Base-by-base conservation (phyloP, 192 early-diverging fungal species). In the Coemansia sp. region DNA sequence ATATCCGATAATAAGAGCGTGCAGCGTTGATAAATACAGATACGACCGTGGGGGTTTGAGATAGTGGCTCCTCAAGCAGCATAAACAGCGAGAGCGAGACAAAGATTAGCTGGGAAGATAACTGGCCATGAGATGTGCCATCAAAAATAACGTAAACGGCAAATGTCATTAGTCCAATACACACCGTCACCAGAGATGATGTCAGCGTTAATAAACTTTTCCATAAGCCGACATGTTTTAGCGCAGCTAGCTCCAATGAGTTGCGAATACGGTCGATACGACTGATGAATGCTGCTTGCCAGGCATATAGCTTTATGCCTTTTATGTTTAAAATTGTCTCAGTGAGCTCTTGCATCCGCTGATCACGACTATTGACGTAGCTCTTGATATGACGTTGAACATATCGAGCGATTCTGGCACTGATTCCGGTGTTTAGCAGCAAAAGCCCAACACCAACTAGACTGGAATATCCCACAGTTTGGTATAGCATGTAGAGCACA, bases 81-180 rank as follows among this genome's bases (percentile, higher is more conserved):
- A 94, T 90, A 80, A 98, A 96, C 19, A 96, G 76, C 0, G 93
- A 82, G 45, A 98, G 79, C 18, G 91, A 86, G 5, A 93, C 92
- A 71, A 96, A 96, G 3, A 90, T 92, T 36, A 89, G 57, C 50
- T 78, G 71, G 19, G 83, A 65, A 1, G 86, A 86, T 26, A 94
- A 65, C 10, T 74, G 73, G 5, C 70, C 70, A 36, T 41, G 64
- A 15, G 64, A 63, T 10, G 84, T 72, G 47, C 77, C 66, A 13
- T 76, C 81, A 16, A 90, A 67, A 6, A 86, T 15, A 11, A 83
- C 81, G 52, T 90, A 97, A 3, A 89, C 65, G 3, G 83, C 80
- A 81, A 97, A 97, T 3, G 88, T 89, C 10, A 81, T 67, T 36
- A 97, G 81, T 5, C 89, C 86, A 0, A 97, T 92, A 48, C 93